Evolutionary conservation across 805 yeast species (phyloP), one percentile per base, ranked within the genome.

Genomic region (Metschnikowia sp.): DNA sequence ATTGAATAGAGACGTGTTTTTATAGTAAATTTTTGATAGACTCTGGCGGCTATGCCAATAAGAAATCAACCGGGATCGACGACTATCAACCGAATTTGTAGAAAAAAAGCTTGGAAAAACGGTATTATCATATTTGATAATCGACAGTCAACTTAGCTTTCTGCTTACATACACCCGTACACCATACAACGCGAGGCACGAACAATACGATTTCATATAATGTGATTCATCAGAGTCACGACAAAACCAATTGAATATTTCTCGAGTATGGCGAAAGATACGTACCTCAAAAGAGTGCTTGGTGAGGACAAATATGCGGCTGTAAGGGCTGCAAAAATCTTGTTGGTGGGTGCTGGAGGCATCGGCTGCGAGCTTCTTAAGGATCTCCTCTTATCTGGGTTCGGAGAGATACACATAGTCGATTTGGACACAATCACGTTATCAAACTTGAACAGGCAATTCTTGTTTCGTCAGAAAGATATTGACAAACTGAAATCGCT

Each of bases 261-360:
- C 8, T 22, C 8, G 26, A 22, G 26, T 15, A 70, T 68, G 74
- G 64, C 69, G 2, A 69, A 64, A 57, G 75, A 74, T 48, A 65
- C 74, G 2, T 72, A 75, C 51, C 61, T 79, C 35, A 64, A 55
- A 50, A 68, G 66, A 47, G 68, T 79, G n/a, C 69, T 77, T 39
- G 82, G 82, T 1, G 61, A 56, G 0, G 66, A 64, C 10, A 54
- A 64, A 11, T 64, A 63, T 39, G 42, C 48, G 1, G 50, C 60
- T 30, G 56, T 78, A 36, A 57, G 60, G 11, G 40, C 51, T 9
- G 54, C 86, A 7, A 84, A 80, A 52, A 88, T 90, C 11, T 69
- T 91, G 29, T 70, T 91, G 67, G 95, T 91, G 2, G 98, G 98
- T 4, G 96, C 97, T 1, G 98, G 98, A 30, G 98, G 98, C 7